A percentile compares a stretch with the other conserved stretches of the same genome.
phyloP scores from a whole-genome alignment of 768 basidiomycete genomes.

The Amanita pseudoporphyria region DNA sequence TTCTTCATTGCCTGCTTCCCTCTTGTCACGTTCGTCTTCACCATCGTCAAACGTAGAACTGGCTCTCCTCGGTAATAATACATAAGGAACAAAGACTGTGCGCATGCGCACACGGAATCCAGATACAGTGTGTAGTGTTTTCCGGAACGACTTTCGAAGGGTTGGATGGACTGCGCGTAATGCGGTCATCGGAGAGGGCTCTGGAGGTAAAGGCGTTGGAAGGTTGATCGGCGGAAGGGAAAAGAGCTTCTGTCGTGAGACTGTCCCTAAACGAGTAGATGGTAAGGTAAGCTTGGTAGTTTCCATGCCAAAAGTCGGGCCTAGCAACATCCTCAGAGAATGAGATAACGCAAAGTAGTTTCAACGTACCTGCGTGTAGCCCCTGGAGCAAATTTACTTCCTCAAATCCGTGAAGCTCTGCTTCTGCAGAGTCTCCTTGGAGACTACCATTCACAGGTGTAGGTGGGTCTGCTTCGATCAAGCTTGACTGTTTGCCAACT shows the following conservation, averaged over 20 bases:
- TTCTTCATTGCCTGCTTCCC: conserved; percentile 70
- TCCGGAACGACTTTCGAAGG: conserved; percentile 78
- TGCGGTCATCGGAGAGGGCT: conserved; percentile 42
- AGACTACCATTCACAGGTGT: conserved; percentile 18
- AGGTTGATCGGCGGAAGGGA: conserved; percentile 44
- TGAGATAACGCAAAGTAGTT: neutral
- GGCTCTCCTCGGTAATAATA: conserved; percentile 47
- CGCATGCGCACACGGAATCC: conserved; percentile 90
- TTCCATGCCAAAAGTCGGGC: conserved; percentile 30
- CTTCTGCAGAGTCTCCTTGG: conserved; percentile 24
- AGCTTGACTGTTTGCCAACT: conserved; percentile 23
- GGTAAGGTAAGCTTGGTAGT: conserved; percentile 41
- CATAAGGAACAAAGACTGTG: conserved; percentile 85
- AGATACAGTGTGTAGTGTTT: conserved; percentile 66
- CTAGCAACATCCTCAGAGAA: conserved; percentile 17
- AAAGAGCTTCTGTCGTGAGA: conserved; percentile 59
- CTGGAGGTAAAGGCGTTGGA: conserved; percentile 29
- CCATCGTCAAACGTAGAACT: conserved; percentile 19
- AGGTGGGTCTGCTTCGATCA: conserved; percentile 26
- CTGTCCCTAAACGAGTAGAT: conserved; percentile 59
- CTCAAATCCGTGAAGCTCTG: conserved; percentile 40
- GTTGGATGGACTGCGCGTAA: conserved; percentile 48
- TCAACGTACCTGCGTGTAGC: conserved; percentile 44
- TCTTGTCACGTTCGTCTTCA: conserved; percentile 40
- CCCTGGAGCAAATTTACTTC: conserved; percentile 50